phyloP scores from a whole-genome alignment of 2,329 filamentous ascomycete genomes.

The Pseudocercospora fuligena region DNA sequence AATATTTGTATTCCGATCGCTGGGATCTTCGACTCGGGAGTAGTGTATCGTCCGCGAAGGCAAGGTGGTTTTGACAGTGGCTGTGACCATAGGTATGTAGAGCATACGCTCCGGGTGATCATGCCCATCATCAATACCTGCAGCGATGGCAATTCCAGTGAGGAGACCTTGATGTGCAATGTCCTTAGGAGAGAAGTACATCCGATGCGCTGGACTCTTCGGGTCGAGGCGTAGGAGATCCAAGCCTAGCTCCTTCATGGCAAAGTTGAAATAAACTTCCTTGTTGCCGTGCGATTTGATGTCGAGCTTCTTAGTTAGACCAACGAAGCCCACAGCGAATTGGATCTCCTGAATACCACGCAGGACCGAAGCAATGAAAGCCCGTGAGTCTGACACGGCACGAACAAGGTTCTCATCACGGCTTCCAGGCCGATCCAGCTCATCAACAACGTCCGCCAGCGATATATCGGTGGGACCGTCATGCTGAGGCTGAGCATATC shows the following conservation, averaged over 20 bases:
- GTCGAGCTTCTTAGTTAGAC: slow-evolving; percentile 79
- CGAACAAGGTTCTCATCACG: slow-evolving; percentile 72
- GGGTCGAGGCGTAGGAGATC: slow-evolving; percentile 90
- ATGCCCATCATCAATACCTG: slow-evolving; percentile 89
- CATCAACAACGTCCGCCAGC: slow-evolving; percentile 74
- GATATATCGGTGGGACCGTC: slow-evolving; percentile 60
- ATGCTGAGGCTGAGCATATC: slow-evolving; percentile 36
- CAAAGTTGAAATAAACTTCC: slow-evolving; percentile 81
- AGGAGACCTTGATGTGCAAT: slow-evolving; percentile 93
- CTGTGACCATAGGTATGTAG: slow-evolving; percentile 97
- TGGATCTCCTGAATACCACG: slow-evolving; percentile 95
- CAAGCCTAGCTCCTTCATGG: slow-evolving; percentile 95
- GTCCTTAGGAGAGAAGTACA: slow-evolving; percentile 95
- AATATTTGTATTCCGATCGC: slow-evolving; percentile 92
- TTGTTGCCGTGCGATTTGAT: slow-evolving; percentile 68
- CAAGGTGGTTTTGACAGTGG: slow-evolving; percentile 88
- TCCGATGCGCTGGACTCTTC: slow-evolving; percentile 91
- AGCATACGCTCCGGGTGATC: slow-evolving; percentile 83
- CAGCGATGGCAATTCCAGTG: slow-evolving; percentile 87
- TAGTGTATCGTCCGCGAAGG: slow-evolving; percentile 92
- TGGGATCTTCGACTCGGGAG: slow-evolving; percentile 68
- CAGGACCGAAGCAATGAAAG: slow-evolving; percentile 87
- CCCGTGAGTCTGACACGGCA: slow-evolving; percentile 87
- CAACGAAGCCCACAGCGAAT: slow-evolving; percentile 89
- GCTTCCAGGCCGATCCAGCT: slow-evolving; percentile 71